Evolutionary conservation across 306 rosid species (phyloP), one percentile per base, ranked within the genome.

Genomic region (Cicer chorassanicum): DNA sequence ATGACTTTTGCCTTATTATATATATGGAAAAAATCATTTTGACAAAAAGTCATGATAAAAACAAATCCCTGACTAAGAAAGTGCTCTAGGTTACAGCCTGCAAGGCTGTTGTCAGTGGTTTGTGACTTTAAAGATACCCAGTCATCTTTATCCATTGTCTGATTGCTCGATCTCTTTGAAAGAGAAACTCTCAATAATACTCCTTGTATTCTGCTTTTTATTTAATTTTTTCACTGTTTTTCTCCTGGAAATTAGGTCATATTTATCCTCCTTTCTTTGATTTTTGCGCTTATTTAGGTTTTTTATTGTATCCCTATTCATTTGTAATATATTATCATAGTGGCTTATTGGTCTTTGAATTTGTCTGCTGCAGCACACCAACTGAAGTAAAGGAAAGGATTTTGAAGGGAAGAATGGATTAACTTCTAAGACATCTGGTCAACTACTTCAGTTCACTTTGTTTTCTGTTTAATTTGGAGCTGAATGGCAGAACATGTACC

Each of bases 351-450:
- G 18, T 65, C 7, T 67, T 59, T 10, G 45, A 14, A 67, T 82
- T 57, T 24, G 66, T 34, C 41, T 75, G 60, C 45, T 84, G 85
- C 98, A 95, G 98, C 68, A 95, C 97, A 1, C 96, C 97, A 51
- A 90, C 92, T 6, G 98, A 95, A 86, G 93, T 95, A 60, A 88
- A 86, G 83, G 99, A 95, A 76, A 89, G 91, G 82, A 88, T 92
- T 86, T 85, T 95, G 87, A 95, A 92, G 82, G 97, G 99, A 79
- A 88, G 99, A 75, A 95, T 90, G 99, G 99, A 95, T 78, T 95
- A 84, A 84, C 49, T 56, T 72, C 4, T 19, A 68, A 40, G 75
- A 53, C 44, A 41, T 21, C 60, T 44, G 63, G 55, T 53, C 51
- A 49, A 24, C 66, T 19, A 42, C 18, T 66, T 82, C 63, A 42